Evolutionary conservation across 306 rosid genomes (phyloP).

Genomic region (Alnus rubra): DNA sequence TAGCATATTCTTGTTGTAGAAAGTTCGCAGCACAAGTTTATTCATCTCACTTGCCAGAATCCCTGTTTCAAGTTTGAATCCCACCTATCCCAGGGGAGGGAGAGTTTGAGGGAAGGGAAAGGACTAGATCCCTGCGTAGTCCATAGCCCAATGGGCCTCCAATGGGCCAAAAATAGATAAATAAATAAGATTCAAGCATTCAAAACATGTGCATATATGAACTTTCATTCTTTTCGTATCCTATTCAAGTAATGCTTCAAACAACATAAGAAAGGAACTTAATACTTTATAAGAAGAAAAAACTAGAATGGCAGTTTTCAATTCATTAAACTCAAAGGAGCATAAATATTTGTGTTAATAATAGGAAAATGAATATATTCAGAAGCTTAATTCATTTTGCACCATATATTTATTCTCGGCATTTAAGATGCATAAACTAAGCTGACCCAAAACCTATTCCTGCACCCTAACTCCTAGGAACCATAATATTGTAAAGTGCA

Average conservation of each 20-base stretch:
- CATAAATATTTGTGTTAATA: constrained; percentile 14
- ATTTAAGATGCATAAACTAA: background rate
- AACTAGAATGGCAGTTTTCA: constrained; percentile 12
- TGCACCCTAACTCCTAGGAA: constrained; percentile 5
- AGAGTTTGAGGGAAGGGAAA: background rate
- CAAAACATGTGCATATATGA: constrained; percentile 1
- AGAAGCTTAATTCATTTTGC: background rate
- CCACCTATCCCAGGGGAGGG: background rate
- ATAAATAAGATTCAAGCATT: background rate
- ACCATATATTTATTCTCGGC: background rate
- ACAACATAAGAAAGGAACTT: constrained; percentile 4
- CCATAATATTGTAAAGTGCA: background rate
- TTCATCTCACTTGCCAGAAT: background rate
- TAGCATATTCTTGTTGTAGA: background rate
- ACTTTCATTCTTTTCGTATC: constrained; percentile 11
- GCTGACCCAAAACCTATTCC: background rate
- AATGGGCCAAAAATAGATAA: background rate
- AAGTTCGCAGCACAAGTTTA: background rate
- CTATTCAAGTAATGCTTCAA: constrained; percentile 17
- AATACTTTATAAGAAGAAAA: constrained; percentile 15
- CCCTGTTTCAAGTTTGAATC: background rate
- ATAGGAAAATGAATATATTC: constrained; percentile 8
- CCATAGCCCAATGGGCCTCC: background rate
- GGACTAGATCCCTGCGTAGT: background rate
- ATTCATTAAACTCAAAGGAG: constrained; percentile 15